Percentiles rank a stretch among this genome's conserved stretches.
These are phyloP conservation scores for Rhizophagus clarus DNA, from an alignment of 192 early-diverging fungal species.

Conservation along the genomic window DNA sequence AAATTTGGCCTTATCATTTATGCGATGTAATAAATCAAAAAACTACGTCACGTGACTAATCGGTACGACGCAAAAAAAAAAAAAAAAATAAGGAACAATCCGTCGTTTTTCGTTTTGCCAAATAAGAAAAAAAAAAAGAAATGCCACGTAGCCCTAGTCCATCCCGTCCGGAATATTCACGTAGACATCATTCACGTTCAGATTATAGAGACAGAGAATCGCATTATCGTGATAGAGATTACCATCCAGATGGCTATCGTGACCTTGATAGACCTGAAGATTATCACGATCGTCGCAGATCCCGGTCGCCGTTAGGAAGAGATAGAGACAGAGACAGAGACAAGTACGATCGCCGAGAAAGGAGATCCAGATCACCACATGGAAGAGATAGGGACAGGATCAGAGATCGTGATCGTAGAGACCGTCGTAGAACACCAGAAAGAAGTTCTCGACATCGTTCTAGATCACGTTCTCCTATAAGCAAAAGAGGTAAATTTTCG, in stretches of 20 bases:
- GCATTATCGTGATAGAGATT: neutral
- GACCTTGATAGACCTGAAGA: neutral
- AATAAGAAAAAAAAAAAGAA: neutral
- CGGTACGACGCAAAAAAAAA: no score
- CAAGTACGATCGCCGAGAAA: slow-evolving; percentile 8
- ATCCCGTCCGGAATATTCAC: neutral
- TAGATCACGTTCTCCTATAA: neutral
- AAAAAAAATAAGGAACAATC: no score
- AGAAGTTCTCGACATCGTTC: neutral
- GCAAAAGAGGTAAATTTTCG: slow-evolving; percentile 1
- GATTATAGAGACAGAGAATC: neutral
- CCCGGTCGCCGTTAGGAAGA: neutral
- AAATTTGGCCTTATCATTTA: no score
- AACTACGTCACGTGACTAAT: no score
- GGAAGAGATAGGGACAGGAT: neutral
- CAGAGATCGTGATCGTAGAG: slow-evolving; percentile 6
- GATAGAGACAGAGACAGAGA: neutral
- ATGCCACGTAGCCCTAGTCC: neutral
- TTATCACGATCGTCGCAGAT: neutral
- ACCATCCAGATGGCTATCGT: neutral
- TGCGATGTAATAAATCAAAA: neutral
- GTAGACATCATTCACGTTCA: neutral
- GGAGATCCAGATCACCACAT: slow-evolving; percentile 1
- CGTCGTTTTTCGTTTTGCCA: neutral
- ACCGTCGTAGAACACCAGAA: slow-evolving; percentile 5